phyloP scores from a whole-genome alignment of 1,284 basidiomycete genomes.

The Trametes sp. region DNA sequence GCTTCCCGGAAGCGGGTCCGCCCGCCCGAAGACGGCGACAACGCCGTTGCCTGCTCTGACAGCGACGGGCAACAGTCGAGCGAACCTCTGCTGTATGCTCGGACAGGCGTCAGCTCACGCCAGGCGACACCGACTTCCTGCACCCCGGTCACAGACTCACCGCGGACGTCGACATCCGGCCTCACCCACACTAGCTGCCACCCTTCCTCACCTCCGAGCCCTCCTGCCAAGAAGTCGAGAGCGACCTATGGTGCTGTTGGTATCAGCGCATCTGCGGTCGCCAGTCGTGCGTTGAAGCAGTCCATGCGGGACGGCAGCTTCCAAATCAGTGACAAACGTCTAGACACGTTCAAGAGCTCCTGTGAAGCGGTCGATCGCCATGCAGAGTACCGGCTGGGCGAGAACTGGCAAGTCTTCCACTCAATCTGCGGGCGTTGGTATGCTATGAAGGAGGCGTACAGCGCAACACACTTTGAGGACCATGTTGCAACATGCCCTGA shows the following conservation, averaged over 20 bases:
- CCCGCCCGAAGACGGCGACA: no score
- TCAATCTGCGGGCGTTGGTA: slow-evolving; percentile 12
- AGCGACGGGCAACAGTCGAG: no score
- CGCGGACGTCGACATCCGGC: no score
- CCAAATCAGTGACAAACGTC: background rate
- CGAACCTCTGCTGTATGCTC: no score
- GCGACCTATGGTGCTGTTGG: background rate
- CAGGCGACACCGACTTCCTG: no score
- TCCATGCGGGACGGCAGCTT: background rate
- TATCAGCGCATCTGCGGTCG: slow-evolving; percentile 1
- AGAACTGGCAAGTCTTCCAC: slow-evolving; percentile 8
- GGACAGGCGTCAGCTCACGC: no score
- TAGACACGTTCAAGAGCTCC: background rate
- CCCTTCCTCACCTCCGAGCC: no score
- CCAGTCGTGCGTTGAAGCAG: background rate
- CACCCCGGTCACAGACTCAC: no score
- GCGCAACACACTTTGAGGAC: background rate
- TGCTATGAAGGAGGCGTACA: slow-evolving; percentile 13
- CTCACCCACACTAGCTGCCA: no score
- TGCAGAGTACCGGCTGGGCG: background rate
- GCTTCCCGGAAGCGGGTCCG: no score
- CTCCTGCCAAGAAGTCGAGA: no score
- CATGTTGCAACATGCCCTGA: background rate
- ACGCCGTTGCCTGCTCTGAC: no score
- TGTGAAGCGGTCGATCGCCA: background rate